Evolutionary conservation across 2,329 filamentous ascomycete species (phyloP).

Genomic region (Colletotrichum lini): DNA sequence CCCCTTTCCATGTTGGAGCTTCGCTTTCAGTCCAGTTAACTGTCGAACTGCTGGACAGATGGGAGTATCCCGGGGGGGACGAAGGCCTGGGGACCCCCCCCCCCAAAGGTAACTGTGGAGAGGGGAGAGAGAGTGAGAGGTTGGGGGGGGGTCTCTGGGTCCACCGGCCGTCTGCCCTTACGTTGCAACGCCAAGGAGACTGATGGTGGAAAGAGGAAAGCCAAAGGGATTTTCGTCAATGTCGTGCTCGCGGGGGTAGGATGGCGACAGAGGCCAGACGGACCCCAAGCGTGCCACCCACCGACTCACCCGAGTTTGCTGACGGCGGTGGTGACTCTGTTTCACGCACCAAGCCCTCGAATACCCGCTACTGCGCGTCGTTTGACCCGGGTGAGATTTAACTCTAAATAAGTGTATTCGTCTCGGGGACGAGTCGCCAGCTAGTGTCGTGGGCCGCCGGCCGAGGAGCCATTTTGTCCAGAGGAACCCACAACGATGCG

Average conservation of each 20-base stretch:
- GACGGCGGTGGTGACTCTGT: background rate
- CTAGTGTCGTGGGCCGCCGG: too few species aligned
- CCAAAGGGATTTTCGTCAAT: conserved; percentile 24
- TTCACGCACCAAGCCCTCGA: conserved; percentile 6
- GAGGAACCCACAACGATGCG: too few species aligned
- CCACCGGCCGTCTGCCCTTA: background rate
- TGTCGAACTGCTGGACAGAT: too few species aligned
- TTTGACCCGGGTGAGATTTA: background rate
- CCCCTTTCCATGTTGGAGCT: background rate
- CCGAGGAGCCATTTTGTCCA: too few species aligned
- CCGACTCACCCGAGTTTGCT: background rate
- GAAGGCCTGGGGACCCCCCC: conserved; percentile 16
- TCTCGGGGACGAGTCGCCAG: too few species aligned
- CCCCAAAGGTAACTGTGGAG: background rate
- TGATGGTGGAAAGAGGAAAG: background rate
- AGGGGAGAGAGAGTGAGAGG: background rate
- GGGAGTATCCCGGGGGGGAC: background rate
- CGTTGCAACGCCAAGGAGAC: conserved; percentile 31
- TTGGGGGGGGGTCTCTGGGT: background rate
- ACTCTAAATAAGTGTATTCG: conserved; percentile 5
- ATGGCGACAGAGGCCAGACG: conserved; percentile 29
- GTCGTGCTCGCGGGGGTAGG: conserved; percentile 38
- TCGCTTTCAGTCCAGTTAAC: too few species aligned
- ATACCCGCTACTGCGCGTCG: background rate
- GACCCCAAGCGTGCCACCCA: background rate